A percentile compares a stretch with the other conserved stretches of the same genome.
These are phyloP conservation scores for Pyrrhoderma noxium DNA, from an alignment of 1,284 basidiomycete species.

Conservation along the genomic window DNA sequence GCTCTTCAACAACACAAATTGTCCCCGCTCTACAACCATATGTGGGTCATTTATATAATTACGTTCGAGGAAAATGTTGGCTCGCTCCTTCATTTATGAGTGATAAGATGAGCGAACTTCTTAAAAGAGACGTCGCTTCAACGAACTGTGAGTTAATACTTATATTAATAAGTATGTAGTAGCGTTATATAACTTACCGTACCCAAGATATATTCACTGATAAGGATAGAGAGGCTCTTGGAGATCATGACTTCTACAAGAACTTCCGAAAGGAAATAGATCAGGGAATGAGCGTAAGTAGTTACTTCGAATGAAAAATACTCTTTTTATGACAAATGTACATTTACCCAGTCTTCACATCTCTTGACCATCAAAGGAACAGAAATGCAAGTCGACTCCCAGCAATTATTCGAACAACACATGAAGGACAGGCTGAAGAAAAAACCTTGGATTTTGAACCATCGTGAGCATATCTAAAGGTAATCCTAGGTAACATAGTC, in stretches of 20 bases:
- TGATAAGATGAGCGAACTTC: conserved; percentile 32
- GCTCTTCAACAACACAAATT: conserved; percentile 59
- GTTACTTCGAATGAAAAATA: background rate
- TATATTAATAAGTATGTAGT: background rate
- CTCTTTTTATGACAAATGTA: no score
- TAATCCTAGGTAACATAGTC: background rate
- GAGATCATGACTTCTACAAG: conserved; percentile 42
- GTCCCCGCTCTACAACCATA: conserved; percentile 50
- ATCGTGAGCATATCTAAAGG: conserved; percentile 31
- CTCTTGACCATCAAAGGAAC: conserved; percentile 37
- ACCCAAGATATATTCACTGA: conserved; percentile 42
- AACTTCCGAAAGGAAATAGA: conserved; percentile 45
- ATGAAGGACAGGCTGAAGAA: conserved; percentile 47
- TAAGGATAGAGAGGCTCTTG: conserved; percentile 43
- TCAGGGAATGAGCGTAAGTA: conserved; percentile 42
- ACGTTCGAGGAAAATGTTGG: conserved; percentile 57
- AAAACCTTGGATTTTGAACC: conserved; percentile 52
- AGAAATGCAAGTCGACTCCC: conserved; percentile 35
- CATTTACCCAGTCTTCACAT: conserved; percentile 34
- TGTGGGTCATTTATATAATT: conserved; percentile 45
- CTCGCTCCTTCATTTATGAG: conserved; percentile 42
- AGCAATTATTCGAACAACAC: conserved; percentile 34
- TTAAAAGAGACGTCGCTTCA: conserved; percentile 29
- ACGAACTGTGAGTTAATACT: conserved; percentile 37
- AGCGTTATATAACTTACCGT: background rate